These are phyloP conservation scores for Arxiozyma bovina DNA, from an alignment of 1,139 yeast genomes.

Conservation along the genomic window DNA sequence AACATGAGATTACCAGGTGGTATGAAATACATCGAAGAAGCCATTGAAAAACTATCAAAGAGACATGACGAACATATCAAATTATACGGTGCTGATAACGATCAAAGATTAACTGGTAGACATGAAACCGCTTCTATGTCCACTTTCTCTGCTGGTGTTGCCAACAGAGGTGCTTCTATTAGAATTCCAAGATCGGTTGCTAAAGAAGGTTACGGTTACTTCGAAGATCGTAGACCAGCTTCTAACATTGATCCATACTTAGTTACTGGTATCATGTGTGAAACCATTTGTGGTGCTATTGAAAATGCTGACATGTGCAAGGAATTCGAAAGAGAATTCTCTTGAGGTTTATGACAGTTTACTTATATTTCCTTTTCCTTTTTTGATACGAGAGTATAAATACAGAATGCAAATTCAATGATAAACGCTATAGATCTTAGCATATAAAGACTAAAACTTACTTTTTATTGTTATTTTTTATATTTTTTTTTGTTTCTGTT, in stretches of 20 bases:
- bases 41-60: constrained; percentile 86
- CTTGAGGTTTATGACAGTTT: constrained; percentile 2
- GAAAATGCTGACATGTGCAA: constrained; percentile 93
- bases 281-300: constrained; percentile 91
- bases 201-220: constrained; percentile 95
- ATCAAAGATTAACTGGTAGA: constrained; percentile 89
- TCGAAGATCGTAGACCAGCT: constrained; percentile 99
- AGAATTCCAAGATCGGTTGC: constrained; percentile 99
- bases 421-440: not conserved
- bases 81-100: constrained; percentile 92
- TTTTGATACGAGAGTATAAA: not conserved
- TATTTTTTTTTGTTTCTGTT: not conserved
- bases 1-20: constrained; percentile 93
- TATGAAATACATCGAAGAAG: constrained; percentile 85
- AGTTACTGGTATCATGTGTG: constrained; percentile 96
- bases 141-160: constrained; percentile 90
- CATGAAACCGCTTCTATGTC: constrained; percentile 97
- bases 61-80: constrained; percentile 96
- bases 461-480: not conserved
- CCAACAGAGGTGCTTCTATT: constrained; percentile 98
- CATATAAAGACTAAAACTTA: not conserved
- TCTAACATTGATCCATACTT: constrained; percentile 98
- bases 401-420: not conserved
- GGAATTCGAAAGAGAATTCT: constrained; percentile 67
- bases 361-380: not conserved